Conservation (phyloP, 78 protist species). For the Dictyostelium firmibasis region DNA sequence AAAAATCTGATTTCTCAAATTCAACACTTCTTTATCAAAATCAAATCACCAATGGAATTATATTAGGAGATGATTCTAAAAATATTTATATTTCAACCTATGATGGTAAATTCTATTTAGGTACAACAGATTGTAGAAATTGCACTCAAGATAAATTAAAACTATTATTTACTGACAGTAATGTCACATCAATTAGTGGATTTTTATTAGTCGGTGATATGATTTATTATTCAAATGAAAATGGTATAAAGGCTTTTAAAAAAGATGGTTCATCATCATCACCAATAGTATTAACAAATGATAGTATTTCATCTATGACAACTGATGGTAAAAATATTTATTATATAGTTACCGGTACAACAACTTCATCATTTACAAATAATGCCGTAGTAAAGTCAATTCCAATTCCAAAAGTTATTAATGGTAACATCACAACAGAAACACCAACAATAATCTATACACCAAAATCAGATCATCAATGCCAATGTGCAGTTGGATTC, state of each 20-base stretch:
- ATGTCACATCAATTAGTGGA: neutral
- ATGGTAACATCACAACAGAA: neutral
- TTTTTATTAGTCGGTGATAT: neutral
- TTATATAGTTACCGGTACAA: neutral
- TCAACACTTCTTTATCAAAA: neutral
- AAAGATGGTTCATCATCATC: neutral
- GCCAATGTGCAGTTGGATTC: conserved; percentile 29
- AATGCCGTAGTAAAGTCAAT: neutral
- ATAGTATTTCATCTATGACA: neutral
- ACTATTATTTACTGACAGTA: neutral
- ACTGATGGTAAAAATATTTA: neutral
- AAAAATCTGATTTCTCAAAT: neutral
- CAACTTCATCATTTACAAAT: neutral
- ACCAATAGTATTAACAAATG: neutral
- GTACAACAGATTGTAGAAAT: neutral
- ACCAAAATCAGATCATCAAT: neutral
- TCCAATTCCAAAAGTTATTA: neutral
- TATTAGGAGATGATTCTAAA: neutral
- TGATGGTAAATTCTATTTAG: conserved; percentile 4
- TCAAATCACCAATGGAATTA: neutral
- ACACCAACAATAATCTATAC: neutral
- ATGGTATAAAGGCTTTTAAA: neutral
- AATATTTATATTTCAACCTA: conserved; percentile 11
- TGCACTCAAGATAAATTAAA: neutral
- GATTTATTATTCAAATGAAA: neutral